Conservation (phyloP, 805 yeast species). For the Candida sithepensis region DNA sequence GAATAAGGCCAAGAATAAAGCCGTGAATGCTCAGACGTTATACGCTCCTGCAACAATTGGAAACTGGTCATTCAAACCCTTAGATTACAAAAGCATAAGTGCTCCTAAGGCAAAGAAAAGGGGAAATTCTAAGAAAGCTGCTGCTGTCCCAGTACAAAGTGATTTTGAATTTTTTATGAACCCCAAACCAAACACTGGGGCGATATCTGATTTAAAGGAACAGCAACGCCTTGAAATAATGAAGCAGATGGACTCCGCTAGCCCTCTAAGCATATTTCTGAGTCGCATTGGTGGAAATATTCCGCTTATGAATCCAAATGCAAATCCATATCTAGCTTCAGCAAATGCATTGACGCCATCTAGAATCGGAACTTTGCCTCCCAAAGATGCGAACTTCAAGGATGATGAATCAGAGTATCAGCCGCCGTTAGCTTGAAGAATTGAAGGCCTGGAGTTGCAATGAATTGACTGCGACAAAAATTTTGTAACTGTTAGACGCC, state of each 20-base stretch:
- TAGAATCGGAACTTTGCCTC: neutral
- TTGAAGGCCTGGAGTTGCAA: neutral
- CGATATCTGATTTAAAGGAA: no score
- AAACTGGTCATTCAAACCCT: neutral
- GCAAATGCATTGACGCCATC: neutral
- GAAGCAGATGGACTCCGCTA: no score
- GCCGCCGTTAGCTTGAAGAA: neutral
- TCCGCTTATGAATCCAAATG: neutral
- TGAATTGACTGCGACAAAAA: no score
- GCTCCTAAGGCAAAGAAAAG: no score
- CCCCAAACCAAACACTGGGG: neutral
- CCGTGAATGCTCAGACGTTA: neutral
- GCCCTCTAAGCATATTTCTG: no score
- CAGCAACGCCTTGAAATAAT: no score
- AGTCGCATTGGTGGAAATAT: no score
- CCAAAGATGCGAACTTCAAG: neutral
- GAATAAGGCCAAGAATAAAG: neutral
- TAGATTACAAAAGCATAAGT: constrained; percentile 9
- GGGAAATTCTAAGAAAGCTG: neutral
- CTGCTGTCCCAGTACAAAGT: neutral
- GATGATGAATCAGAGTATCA: neutral
- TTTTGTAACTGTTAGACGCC: no score
- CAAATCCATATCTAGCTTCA: no score
- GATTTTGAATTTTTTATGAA: neutral
- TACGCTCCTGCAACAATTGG: neutral